Conservation (phyloP, 2,329 filamentous ascomycete genomes). For the Penicillium sp. region DNA sequence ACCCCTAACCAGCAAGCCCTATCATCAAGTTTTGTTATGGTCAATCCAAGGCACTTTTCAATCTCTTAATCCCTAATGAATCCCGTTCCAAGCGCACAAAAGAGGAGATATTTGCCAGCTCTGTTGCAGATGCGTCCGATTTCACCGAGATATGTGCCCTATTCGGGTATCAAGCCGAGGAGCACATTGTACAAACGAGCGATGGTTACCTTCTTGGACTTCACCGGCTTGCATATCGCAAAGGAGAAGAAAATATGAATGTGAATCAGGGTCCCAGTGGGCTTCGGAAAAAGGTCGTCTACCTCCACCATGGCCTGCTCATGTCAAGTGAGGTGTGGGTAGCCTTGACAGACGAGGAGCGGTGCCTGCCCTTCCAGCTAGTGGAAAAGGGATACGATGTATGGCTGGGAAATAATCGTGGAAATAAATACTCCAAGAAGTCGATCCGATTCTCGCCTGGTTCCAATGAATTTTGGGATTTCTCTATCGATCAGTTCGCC, state of each 20-base stretch:
- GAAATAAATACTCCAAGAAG: constrained; percentile 99
- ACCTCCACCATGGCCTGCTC: constrained; percentile 90
- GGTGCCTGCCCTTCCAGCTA: constrained; percentile 82
- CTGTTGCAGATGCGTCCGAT: constrained; percentile 81
- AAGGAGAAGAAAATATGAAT: constrained; percentile 73
- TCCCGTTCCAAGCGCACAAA: constrained; percentile 65
- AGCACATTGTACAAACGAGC: constrained; percentile 90
- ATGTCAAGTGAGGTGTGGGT: constrained; percentile 99
- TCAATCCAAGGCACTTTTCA: constrained; percentile 78
- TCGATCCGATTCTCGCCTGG: constrained; percentile 72
- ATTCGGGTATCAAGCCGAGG: constrained; percentile 89
- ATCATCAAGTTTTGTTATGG: constrained; percentile 80
- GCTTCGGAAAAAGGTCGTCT: constrained; percentile 79
- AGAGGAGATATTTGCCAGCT: constrained; percentile 68
- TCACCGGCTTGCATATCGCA: constrained; percentile 79
- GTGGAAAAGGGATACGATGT: constrained; percentile 93
- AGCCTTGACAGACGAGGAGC: constrained; percentile 78
- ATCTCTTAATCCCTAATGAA: constrained; percentile 68
- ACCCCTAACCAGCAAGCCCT: constrained; percentile 60
- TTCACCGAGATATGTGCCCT: constrained; percentile 92
- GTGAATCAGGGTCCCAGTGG: constrained; percentile 69
- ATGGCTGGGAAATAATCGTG: constrained; percentile 96
- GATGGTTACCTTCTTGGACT: constrained; percentile 92
- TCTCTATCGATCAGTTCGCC: constrained; percentile 97
- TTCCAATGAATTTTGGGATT: constrained; percentile 85